Base-by-base conservation (phyloP, 305 asterid genomes). In the Plantago lanceolata region DNA sequence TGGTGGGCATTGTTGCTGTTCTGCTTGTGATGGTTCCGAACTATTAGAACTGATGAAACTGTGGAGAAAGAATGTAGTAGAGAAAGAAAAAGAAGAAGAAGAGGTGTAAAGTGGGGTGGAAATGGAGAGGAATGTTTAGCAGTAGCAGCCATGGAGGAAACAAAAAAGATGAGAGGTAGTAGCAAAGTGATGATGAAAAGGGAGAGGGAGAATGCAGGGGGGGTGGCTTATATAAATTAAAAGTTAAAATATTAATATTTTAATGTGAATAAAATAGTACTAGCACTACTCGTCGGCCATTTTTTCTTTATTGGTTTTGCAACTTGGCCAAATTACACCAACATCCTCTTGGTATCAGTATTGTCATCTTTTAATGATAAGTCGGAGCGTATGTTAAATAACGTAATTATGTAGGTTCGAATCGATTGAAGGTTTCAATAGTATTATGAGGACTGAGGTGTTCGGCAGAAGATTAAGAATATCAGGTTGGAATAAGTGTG, bases 201-300 rank as follows among this genome's bases (percentile, higher is more conserved):
- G 6, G 17, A 15, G 16, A 55, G 59, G 16, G 21, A 26, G 28
- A 24, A 0, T 55, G 31, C 21, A 37, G 31, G 14, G 29, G 37
- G 28, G 58, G n/a, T n/a, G n/a, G 40, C 59, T 55, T 55, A 55
- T 55, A 55, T 55, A 55, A 54, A 31, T 31, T 24, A 24, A 54
- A 54, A 24, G 19, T 54, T 2, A 28, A 2, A 28, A 28, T 28
- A 28, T 2, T 28, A 7, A 31, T 31, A 31, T 4, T 31, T 31
- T 5, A 33, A 5, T 5, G 9, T 1, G 4, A 33, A 33, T 33
- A 5, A 0, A 33, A 33, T 5, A 5, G 6, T 1, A 33, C 7
- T 0, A 5, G 1, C 11, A 5, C 40, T 33, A 33, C 8, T 5
- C 8, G 40, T 31, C 8, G 6, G 33, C 33, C n/a, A n/a, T n/a